phyloP scores from a whole-genome alignment of 1,284 basidiomycete genomes.

The Violaceomyces palustris region DNA sequence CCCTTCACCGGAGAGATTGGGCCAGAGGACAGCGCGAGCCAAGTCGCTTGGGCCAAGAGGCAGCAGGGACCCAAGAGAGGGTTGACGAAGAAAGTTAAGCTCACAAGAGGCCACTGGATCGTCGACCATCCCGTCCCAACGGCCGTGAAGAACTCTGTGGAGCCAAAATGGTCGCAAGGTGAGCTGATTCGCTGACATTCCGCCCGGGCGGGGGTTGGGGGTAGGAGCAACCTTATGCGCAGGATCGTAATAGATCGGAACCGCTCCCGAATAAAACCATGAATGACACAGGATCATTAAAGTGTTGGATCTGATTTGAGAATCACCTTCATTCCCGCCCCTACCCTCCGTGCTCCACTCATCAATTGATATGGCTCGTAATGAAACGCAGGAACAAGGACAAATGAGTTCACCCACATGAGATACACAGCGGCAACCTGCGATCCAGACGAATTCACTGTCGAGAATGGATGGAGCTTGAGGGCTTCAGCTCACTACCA shows the following conservation, averaged over 20 bases:
- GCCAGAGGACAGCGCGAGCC: slow-evolving; percentile 31
- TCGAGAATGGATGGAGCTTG: slow-evolving; percentile 68
- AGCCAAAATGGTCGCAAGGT: slow-evolving; percentile 64
- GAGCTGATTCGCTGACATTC: no score
- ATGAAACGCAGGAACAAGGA: slow-evolving; percentile 8
- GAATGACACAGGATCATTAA: no score
- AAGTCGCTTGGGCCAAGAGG: slow-evolving; percentile 49
- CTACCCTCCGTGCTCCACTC: slow-evolving; percentile 33
- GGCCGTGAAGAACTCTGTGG: slow-evolving; percentile 76
- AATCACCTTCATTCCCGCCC: neutral
- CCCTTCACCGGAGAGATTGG: slow-evolving; percentile 21
- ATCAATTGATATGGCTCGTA: slow-evolving; percentile 6
- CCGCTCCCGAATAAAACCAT: no score
- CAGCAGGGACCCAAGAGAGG: slow-evolving; percentile 53
- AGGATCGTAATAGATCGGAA: no score
- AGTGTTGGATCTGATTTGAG: no score
- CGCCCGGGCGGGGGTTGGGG: no score
- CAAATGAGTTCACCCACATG: slow-evolving; percentile 83
- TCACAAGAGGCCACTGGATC: slow-evolving; percentile 62
- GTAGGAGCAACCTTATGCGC: no score
- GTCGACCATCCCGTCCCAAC: slow-evolving; percentile 67
- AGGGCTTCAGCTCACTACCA: slow-evolving; percentile 75
- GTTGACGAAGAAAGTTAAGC: slow-evolving; percentile 71
- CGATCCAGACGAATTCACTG: slow-evolving; percentile 83
- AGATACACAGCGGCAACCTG: slow-evolving; percentile 71